Conservation (phyloP, 192 early-diverging fungal species). For the Backusella mclennaniae region DNA sequence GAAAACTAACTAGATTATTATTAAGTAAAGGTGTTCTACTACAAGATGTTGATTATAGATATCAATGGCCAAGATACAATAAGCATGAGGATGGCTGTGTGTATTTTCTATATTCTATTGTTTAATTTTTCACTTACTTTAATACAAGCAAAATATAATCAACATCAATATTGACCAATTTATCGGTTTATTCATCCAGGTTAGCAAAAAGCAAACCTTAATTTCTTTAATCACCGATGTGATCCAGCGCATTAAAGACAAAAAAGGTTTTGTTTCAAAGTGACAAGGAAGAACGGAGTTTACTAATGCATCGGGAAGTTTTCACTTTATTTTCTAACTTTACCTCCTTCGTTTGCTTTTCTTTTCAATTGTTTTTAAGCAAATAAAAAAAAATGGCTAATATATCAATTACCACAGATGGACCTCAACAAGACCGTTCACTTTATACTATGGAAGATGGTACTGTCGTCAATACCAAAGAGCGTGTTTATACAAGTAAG, state of each 20-base stretch:
- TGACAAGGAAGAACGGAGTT: constrained; percentile 4
- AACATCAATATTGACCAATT: too few species aligned
- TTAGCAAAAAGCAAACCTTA: neutral
- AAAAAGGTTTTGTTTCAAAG: neutral
- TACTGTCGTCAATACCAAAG: constrained; percentile 62
- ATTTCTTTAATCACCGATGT: neutral
- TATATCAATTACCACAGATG: constrained; percentile 13
- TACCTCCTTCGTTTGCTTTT: neutral
- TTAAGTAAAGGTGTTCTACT: too few species aligned
- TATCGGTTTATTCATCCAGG: neutral
- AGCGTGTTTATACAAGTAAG: constrained; percentile 71
- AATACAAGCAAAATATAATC: too few species aligned
- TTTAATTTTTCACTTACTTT: too few species aligned
- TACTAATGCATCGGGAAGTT: neutral
- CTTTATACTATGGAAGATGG: constrained; percentile 70
- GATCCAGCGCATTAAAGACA: neutral
- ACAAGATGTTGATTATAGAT: too few species aligned
- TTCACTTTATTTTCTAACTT: neutral
- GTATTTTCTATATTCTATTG: too few species aligned
- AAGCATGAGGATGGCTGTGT: too few species aligned
- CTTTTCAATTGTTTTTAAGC: neutral
- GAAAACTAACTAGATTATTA: too few species aligned
- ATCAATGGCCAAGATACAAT: too few species aligned
- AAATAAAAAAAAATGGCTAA: neutral
- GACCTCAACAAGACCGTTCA: constrained; percentile 64